Base-by-base conservation (phyloP, 768 basidiomycete genomes). In the Boletus coccyginus region DNA sequence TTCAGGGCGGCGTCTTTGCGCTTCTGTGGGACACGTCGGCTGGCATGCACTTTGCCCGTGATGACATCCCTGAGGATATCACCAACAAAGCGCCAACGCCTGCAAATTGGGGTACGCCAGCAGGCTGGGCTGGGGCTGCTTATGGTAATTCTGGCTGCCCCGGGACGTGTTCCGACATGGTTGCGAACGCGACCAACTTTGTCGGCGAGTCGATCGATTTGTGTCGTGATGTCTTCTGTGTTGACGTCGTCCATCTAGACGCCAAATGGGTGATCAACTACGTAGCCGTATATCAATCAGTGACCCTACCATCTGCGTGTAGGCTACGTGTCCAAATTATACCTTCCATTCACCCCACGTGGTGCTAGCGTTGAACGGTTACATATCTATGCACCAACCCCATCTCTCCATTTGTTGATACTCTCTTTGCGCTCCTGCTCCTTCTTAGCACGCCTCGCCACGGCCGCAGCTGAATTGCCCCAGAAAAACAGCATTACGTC, bases 191-290 rank as follows among this genome's bases (percentile, higher is more conserved):
- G 13, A 70, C 58, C 27, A 88, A 85, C 71, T 88, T 82, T 67
- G 61, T 50, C 13, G 46, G 80, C 80, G 58, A 66, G 76, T 68
- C 16, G 35, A 5, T 31, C 16, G 29, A 29, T 42, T 4, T 24
- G 21, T 10, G 2, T 31, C 13, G 5, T 9, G 4, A 35, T 49
- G 5, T 32, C 0, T 16, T 29, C 12, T 27, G 39, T 21, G 42
- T 45, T 60, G 31, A 66, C 38, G 58, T 59, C 13, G 3, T 39
- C 24, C 6, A 27, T 52, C 8, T 59, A 85, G 83, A 69, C 62
- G 82, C 83, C 12, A 71, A 79, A 66, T 85, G 83, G 83, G 68
- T 73, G 60, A 74, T 86, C 66, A 81, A 81, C 57, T 82, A 78
- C 59, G 72, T 85, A 50, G 77, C 78, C 40, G 77, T 83, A 45